These are phyloP conservation scores for Penicillium brevicompactum DNA, from an alignment of 2,329 filamentous ascomycete genomes.

Conservation along the genomic window DNA sequence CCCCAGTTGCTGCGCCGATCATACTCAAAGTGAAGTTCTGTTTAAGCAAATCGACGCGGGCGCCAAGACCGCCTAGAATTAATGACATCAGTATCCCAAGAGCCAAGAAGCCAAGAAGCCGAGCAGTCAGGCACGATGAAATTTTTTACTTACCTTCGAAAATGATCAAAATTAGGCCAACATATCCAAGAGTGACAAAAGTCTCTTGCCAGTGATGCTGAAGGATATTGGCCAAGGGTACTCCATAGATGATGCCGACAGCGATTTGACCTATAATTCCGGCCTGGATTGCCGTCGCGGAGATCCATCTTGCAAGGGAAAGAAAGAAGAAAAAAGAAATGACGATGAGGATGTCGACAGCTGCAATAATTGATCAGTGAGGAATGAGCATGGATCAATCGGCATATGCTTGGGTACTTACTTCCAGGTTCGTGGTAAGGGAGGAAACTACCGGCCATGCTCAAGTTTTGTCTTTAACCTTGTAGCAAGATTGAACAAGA, in stretches of 20 bases:
- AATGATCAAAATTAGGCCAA: constrained; percentile 54
- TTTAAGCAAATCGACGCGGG: constrained; percentile 50
- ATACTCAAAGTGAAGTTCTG: constrained; percentile 48
- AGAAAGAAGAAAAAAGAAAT: constrained; percentile 51
- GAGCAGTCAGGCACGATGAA: too few relatives aligned
- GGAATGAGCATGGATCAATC: neutral
- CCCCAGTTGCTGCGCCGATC: constrained; percentile 47
- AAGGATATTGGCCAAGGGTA: constrained; percentile 49
- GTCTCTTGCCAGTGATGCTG: constrained; percentile 47
- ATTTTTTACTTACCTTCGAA: constrained; percentile 40
- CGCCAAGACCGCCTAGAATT: constrained; percentile 45
- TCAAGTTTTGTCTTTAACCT: too few relatives aligned
- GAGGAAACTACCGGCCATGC: constrained; percentile 34
- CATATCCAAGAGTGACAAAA: constrained; percentile 51
- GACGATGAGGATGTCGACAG: constrained; percentile 44
- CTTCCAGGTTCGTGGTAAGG: constrained; percentile 45
- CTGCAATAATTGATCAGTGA: constrained; percentile 24
- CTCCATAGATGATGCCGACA: constrained; percentile 51
- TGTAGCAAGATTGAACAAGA: too few relatives aligned
- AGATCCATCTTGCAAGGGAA: constrained; percentile 45
- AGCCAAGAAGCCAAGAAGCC: constrained; percentile 1
- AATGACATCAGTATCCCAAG: constrained; percentile 9
- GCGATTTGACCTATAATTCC: constrained; percentile 52
- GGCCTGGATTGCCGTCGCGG: constrained; percentile 45
- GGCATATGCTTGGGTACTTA: constrained; percentile 21